Conservation (phyloP, 306 rosid species). For the Geum urbanum region DNA sequence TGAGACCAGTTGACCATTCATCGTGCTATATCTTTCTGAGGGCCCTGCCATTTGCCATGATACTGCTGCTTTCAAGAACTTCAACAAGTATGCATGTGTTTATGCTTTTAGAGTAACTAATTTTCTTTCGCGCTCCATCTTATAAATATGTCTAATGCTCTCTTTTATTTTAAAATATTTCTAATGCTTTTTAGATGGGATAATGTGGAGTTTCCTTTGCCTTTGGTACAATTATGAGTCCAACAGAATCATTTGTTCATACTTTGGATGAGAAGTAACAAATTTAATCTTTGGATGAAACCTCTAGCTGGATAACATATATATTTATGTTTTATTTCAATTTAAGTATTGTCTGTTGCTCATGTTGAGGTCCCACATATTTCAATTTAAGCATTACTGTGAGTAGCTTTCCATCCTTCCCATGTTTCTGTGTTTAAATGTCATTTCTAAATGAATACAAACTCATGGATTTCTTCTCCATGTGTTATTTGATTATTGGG, state of each 20-base stretch:
- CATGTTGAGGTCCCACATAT: constrained; percentile 1
- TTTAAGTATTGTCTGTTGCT: constrained; percentile 1
- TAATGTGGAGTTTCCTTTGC: constrained; percentile 69
- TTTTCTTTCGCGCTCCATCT: neutral
- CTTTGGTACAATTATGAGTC: constrained; percentile 75
- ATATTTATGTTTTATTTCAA: neutral
- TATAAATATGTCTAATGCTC: neutral
- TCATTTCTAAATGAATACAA: constrained; percentile 13
- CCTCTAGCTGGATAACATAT: neutral
- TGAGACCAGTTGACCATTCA: constrained; percentile 87
- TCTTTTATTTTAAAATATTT: no score
- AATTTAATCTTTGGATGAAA: neutral
- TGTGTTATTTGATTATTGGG: neutral
- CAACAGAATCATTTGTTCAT: constrained; percentile 70
- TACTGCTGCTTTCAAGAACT: constrained; percentile 84
- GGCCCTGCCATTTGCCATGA: constrained; percentile 43
- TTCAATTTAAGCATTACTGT: no score
- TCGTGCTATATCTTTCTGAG: constrained; percentile 73
- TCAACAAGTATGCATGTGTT: constrained; percentile 49
- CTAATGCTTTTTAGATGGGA: constrained; percentile 80
- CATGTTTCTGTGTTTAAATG: neutral
- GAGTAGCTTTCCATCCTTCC: no score
- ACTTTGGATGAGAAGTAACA: constrained; percentile 72
- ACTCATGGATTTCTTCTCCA: constrained; percentile 1
- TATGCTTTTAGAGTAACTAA: neutral